Evolutionary conservation across 495 filamentous ascomycete genomes (phyloP).

Genomic region (Collariella sp.): DNA sequence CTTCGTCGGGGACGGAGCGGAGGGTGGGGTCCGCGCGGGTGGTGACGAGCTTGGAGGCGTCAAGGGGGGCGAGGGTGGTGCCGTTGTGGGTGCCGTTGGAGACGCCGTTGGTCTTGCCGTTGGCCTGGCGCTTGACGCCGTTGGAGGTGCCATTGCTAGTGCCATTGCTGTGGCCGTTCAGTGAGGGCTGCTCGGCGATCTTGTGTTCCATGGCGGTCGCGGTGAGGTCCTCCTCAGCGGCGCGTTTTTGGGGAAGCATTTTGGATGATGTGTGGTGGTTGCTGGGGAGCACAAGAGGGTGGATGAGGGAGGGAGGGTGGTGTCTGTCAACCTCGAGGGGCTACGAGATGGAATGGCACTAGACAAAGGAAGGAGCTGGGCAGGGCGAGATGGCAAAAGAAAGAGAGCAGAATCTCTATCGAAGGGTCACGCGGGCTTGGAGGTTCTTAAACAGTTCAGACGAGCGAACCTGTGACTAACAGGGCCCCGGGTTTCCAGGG

Average conservation of each 20-base stretch:
- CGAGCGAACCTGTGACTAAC: not conserved
- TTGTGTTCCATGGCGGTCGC: constrained; percentile 36
- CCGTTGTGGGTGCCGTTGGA: constrained; percentile 16
- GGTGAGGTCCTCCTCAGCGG: constrained; percentile 34
- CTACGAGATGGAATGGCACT: not conserved
- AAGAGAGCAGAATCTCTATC: not conserved
- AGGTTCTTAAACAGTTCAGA: not conserved
- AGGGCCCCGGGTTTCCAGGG: not conserved
- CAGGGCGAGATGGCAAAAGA: not conserved
- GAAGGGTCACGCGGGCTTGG: not conserved
- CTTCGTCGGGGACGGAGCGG: constrained; percentile 57
- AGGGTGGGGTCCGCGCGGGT: constrained; percentile 54
- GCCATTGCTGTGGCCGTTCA: constrained; percentile 18
- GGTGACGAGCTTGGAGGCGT: constrained; percentile 65
- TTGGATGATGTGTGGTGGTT: constrained; percentile 20
- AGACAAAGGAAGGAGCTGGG: not conserved
- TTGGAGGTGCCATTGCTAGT: constrained; percentile 5
- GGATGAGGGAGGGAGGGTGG: constrained; percentile 1
- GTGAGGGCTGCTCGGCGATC: constrained; percentile 25
- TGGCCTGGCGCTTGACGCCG: constrained; percentile 25
- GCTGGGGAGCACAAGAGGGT: not conserved
- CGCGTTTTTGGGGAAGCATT: constrained; percentile 9
- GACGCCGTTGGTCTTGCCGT: constrained; percentile 17
- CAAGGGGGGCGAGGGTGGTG: constrained; percentile 38
- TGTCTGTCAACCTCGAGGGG: not conserved